Conservation (phyloP, 2,329 filamentous ascomycete species). For the Aspergillus tubingensis region DNA sequence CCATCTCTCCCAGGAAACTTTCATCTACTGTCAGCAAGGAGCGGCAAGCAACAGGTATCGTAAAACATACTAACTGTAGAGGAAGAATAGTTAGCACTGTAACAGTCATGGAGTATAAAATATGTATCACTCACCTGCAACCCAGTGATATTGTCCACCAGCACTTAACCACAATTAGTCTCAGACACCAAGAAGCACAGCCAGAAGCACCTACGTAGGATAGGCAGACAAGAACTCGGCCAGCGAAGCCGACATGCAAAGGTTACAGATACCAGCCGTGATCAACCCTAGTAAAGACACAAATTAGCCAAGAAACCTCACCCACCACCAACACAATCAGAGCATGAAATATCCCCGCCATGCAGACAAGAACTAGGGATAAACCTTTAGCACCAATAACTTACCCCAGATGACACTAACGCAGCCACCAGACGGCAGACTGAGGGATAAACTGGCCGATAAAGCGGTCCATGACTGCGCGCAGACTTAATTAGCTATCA, state of each 20-base stretch:
- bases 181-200: background rate
- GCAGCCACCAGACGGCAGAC: conserved; percentile 70
- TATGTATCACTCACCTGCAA: conserved; percentile 49
- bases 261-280: conserved; percentile 66
- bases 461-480: conserved; percentile 60
- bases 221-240: conserved; percentile 72
- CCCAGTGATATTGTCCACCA: conserved; percentile 72
- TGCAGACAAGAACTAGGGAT: background rate
- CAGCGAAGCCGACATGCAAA: conserved; percentile 68
- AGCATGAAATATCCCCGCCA: background rate
- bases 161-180: conserved; percentile 36
- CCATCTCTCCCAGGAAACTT: conserved; percentile 60
- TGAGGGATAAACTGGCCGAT: conserved; percentile 59
- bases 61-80: conserved; percentile 41
- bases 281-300: conserved; percentile 43
- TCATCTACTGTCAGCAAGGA: conserved; percentile 1
- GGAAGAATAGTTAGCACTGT: conserved; percentile 5
- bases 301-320: background rate
- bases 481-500: conserved; percentile 13
- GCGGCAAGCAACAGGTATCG: background rate
- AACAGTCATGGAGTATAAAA: background rate
- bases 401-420: conserved; percentile 73
- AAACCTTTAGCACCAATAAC: background rate
- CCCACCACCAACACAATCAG: background rate
- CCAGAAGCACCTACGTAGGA: conserved; percentile 43